Percentiles rank a stretch among this genome's conserved stretches.
These are phyloP conservation scores for Peronospora farinosa DNA, from an alignment of 352 stramenopile species.

Conservation along the genomic window DNA sequence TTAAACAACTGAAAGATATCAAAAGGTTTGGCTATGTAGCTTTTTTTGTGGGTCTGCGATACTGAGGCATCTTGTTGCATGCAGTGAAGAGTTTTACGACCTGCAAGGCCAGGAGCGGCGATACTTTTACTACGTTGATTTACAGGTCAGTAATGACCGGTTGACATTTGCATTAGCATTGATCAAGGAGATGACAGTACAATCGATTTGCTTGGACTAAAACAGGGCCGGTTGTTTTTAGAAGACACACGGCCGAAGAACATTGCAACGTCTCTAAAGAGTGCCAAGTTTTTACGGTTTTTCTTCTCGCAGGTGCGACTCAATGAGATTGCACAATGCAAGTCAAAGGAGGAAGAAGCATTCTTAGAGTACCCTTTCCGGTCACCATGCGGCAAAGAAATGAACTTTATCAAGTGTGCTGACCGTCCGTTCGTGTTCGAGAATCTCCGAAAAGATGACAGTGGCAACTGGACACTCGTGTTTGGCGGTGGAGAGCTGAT, in stretches of 20 bases:
- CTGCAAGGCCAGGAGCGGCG: conserved; percentile 43
- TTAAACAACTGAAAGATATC: conserved; percentile 72
- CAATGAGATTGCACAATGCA: conserved; percentile 23
- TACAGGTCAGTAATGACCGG: conserved; percentile 37
- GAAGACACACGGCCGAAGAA: conserved; percentile 81
- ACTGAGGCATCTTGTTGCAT: conserved; percentile 7
- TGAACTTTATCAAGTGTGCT: conserved; percentile 85
- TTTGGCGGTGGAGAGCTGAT: conserved; percentile 53
- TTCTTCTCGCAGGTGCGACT: conserved; percentile 67
- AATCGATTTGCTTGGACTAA: neutral
- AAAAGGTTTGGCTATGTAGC: conserved; percentile 43
- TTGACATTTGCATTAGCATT: neutral
- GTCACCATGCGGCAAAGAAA: conserved; percentile 75
- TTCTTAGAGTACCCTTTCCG: conserved; percentile 68
- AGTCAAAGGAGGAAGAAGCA: conserved; percentile 20
- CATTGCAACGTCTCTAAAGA: conserved; percentile 80
- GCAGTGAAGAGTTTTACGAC: conserved; percentile 73
- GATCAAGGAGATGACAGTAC: neutral
- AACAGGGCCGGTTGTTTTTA: conserved; percentile 61
- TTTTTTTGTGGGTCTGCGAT: neutral
- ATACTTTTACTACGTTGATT: conserved; percentile 84
- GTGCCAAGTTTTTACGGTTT: conserved; percentile 73
- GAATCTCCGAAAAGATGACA: conserved; percentile 34
- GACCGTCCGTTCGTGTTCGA: conserved; percentile 75
- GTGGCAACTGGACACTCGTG: conserved; percentile 35